Conservation (phyloP, 1,284 basidiomycete genomes). For the Ustilago esculenta region DNA sequence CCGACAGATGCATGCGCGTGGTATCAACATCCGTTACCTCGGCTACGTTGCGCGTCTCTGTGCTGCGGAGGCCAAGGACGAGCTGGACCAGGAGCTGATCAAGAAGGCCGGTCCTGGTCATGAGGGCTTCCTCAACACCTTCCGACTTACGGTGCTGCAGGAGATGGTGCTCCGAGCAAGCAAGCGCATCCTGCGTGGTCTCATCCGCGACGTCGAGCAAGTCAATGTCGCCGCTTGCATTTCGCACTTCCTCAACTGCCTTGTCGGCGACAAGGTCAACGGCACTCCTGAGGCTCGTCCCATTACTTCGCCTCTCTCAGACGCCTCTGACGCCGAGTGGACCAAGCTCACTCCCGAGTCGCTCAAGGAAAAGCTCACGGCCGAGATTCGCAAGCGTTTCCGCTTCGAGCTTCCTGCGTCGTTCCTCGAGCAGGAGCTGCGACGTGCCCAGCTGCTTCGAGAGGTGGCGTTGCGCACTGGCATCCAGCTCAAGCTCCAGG, state of each 20-base stretch:
- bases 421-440: constrained; percentile 66
- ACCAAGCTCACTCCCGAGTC: constrained; percentile 70
- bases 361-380: constrained; percentile 68
- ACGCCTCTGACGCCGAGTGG: constrained; percentile 64
- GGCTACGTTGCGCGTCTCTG: constrained; percentile 68
- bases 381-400: constrained; percentile 70
- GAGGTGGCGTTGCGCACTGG: constrained; percentile 71
- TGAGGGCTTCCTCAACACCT: constrained; percentile 59
- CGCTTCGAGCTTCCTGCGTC: constrained; percentile 69
- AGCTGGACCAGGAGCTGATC: constrained; percentile 58
- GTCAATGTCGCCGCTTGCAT: constrained; percentile 51
- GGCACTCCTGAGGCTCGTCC: constrained; percentile 67
- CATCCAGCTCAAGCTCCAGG: constrained; percentile 71
- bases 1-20: constrained; percentile 70
- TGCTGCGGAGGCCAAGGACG: constrained; percentile 68
- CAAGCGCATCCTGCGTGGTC: constrained; percentile 71
- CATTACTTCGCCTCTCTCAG: constrained; percentile 40
- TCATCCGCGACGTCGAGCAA: constrained; percentile 54
- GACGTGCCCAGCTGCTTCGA: constrained; percentile 70
- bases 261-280: constrained; percentile 70
- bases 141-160: constrained; percentile 68
- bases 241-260: constrained; percentile 73
- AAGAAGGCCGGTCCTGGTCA: constrained; percentile 60
- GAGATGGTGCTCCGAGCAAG: constrained; percentile 73
- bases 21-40: constrained; percentile 74